Percentiles rank a stretch among this genome's conserved stretches.
Conservation (phyloP, 805 yeast genomes). For the Candida lessepsii region DNA sequence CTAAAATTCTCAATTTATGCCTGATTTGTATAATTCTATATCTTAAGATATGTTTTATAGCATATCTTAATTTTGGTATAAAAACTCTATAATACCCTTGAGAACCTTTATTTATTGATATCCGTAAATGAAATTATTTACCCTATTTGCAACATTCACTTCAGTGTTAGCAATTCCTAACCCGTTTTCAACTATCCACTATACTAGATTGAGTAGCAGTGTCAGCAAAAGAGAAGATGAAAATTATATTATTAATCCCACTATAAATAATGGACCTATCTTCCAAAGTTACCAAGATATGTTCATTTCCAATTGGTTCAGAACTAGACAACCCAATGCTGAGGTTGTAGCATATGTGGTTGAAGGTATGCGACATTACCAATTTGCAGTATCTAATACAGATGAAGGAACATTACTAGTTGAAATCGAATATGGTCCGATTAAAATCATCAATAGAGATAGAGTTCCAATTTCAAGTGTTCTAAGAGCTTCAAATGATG, state of each 20-base stretch:
- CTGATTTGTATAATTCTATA: no score
- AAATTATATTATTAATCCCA: conserved; percentile 2
- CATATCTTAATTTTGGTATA: no score
- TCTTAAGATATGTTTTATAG: no score
- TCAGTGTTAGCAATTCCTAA: no score
- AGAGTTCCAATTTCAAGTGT: conserved; percentile 9
- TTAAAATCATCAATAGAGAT: background rate
- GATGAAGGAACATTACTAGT: conserved; percentile 2
- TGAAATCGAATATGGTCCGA: conserved; percentile 6
- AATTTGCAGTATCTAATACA: conserved; percentile 4
- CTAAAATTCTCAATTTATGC: no score
- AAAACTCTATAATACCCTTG: no score
- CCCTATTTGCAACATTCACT: no score
- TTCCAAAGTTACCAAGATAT: conserved; percentile 1
- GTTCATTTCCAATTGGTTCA: conserved; percentile 6
- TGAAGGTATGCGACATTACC: conserved; percentile 7
- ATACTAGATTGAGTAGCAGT: no score
- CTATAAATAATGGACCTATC: conserved; percentile 6
- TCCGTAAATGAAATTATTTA: no score
- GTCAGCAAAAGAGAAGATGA: background rate
- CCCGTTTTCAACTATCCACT: no score
- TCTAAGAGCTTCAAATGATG: background rate
- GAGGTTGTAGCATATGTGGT: conserved; percentile 7
- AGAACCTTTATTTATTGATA: no score
- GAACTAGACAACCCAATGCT: conserved; percentile 1